Conservation (phyloP, 2,329 filamentous ascomycete species). For the Diaporthe citriasiana region DNA sequence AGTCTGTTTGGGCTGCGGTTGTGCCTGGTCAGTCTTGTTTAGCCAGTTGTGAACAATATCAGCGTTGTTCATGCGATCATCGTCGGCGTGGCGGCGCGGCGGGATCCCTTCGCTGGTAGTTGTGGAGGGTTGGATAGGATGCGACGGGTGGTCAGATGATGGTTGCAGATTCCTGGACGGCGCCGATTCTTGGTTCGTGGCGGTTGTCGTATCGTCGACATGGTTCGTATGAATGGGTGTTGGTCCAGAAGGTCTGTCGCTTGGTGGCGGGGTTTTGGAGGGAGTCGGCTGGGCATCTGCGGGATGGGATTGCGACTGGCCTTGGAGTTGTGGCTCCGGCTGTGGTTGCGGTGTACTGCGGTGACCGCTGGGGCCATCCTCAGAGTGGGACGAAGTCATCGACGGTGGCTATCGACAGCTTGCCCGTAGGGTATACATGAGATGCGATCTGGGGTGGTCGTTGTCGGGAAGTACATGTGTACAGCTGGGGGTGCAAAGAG, state of each 20-base stretch:
- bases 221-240: neutral
- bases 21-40: neutral
- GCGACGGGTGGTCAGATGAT: neutral
- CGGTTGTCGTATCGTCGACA: neutral
- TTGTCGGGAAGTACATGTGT: slow-evolving; percentile 9
- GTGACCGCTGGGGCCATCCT: slow-evolving; percentile 36
- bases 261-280: neutral
- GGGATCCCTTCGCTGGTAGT: neutral
- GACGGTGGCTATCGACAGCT: slow-evolving; percentile 37
- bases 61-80: neutral
- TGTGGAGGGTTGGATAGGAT: neutral
- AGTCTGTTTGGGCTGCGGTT: neutral
- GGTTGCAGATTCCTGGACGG: neutral
- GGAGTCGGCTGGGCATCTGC: neutral
- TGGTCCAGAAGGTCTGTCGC: neutral
- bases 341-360: slow-evolving; percentile 19
- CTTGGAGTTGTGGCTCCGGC: neutral
- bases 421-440: slow-evolving; percentile 35
- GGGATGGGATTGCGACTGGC: neutral
- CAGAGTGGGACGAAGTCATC: slow-evolving; percentile 41
- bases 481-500: slow-evolving; percentile 11
- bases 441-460: slow-evolving; percentile 18
- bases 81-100: neutral
- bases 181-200: neutral
- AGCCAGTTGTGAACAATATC: slow-evolving; percentile 22